Evolutionary conservation across 2,329 filamentous ascomycete species (phyloP).

Genomic region (Monilinia polystroma): DNA sequence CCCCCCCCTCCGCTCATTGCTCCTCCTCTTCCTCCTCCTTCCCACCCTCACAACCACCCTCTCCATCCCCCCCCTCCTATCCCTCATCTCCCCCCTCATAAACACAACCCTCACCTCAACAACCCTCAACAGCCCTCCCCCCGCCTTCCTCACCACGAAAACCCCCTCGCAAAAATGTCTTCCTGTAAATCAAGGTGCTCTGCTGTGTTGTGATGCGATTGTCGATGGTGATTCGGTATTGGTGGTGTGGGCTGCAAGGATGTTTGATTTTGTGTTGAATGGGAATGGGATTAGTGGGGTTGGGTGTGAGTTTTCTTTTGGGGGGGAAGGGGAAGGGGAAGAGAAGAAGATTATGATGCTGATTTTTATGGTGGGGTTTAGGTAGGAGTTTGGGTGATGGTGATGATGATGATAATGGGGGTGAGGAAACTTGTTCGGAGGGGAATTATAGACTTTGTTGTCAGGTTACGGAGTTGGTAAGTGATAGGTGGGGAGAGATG

Average conservation of each 20-base stretch:
- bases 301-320: not conserved
- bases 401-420: too few relatives aligned
- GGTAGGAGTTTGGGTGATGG: not conserved
- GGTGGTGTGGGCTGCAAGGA: not conserved
- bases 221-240: not conserved
- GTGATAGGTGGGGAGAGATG: not conserved
- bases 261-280: not conserved
- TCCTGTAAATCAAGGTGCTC: not conserved
- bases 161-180: not conserved
- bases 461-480: conserved; percentile 14
- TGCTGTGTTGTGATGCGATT: not conserved
- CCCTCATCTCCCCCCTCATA: not conserved
- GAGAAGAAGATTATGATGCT: not conserved
- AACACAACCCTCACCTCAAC: not conserved
- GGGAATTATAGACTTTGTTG: conserved; percentile 8
- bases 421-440: not conserved
- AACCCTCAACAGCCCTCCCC: not conserved
- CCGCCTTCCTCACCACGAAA: not conserved
- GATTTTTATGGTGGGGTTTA: not conserved
- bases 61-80: too few relatives aligned
- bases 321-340: not conserved
- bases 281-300: not conserved
- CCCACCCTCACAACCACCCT: too few relatives aligned
- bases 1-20: too few relatives aligned
- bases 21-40: too few relatives aligned